Evolutionary conservation across 176 grass and related monocot species (phyloP), one percentile per base, ranked within the genome.

Genomic region (Bonia amplexicaulis): DNA sequence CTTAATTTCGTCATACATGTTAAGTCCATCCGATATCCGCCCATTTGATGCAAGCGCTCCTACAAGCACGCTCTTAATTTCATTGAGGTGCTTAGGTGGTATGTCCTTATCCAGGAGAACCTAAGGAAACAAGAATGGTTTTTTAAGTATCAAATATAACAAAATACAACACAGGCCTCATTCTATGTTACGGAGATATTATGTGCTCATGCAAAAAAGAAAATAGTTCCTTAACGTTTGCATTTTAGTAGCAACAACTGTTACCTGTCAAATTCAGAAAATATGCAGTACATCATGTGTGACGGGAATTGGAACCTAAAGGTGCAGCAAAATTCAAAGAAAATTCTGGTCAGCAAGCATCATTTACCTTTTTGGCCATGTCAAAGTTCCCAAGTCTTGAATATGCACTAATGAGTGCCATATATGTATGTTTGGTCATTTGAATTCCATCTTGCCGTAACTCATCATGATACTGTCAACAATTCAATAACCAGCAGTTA

Each of bases 41-140:
- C 96, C 96, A 89, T 95, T 86, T 71, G 85, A 93, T 80, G 96
- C 85, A 81, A 95, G 91, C 1, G 87, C 85, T 72, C 85, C 87
- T 20, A 92, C 60, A 76, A 98, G 89, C 22, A 81, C 59, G 23
- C 93, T 95, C 75, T 87, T 95, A 71, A 95, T 87, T 77, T 95
- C 91, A 77, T 61, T 90, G 26, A 85, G 54, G 69, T 79, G 66
- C 49, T 88, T 93, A 40, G 62, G 62, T 85, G 81, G 78, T 87
- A 90, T 80, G 66, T 98, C 89, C 64, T 88, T 74, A 85, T 94
- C 88, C 83, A 87, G 78, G 48, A 89, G 55, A 90, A 98, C 86
- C 96, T 98, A 87, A 84, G 69, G 23, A 79, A 74, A 73, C n/a
- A 83, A 80, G 15, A 77, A 72, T 25, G 16, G 33, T 8, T 35